phyloP scores from a whole-genome alignment of 2,329 filamentous ascomycete species.

The Talaromyces verruculosus region DNA sequence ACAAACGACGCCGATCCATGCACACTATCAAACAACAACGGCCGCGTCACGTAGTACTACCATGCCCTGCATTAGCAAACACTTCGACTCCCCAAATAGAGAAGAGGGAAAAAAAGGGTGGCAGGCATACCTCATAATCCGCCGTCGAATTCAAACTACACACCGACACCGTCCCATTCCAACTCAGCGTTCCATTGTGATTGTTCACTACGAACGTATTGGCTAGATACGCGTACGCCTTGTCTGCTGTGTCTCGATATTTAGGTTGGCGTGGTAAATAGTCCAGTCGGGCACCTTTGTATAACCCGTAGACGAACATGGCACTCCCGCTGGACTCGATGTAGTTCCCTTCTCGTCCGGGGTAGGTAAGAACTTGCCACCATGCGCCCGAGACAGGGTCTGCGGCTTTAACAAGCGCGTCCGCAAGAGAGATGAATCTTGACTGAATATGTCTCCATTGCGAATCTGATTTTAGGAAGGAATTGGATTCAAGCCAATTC shows the following conservation, averaged over 20 bases:
- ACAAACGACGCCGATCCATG: conserved; percentile 30
- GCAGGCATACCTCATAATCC: conserved; percentile 47
- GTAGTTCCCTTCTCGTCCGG: conserved; percentile 55
- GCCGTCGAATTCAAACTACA: conserved; percentile 53
- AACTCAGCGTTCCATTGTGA: conserved; percentile 51
- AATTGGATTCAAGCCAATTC: conserved; percentile 52
- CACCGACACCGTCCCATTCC: conserved; percentile 55
- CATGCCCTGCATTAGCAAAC: conserved; percentile 2
- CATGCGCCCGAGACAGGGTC: conserved; percentile 52
- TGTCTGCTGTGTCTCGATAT: conserved; percentile 43
- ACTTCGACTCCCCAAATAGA: neutral
- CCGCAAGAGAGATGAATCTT: conserved; percentile 45
- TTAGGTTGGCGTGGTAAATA: conserved; percentile 30
- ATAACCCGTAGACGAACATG: conserved; percentile 57
- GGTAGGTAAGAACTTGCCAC: conserved; percentile 60
- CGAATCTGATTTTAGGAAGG: conserved; percentile 31
- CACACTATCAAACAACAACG: conserved; percentile 30
- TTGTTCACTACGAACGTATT: conserved; percentile 50
- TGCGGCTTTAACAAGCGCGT: conserved; percentile 45
- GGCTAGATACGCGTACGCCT: conserved; percentile 48
- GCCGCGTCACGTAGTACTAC: conserved; percentile 31
- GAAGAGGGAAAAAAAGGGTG: neutral
- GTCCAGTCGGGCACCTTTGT: conserved; percentile 49
- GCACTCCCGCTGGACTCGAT: conserved; percentile 61
- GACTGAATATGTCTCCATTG: conserved; percentile 39